Conservation (phyloP, 2,329 filamentous ascomycete genomes). For the Penicillium sp. region DNA sequence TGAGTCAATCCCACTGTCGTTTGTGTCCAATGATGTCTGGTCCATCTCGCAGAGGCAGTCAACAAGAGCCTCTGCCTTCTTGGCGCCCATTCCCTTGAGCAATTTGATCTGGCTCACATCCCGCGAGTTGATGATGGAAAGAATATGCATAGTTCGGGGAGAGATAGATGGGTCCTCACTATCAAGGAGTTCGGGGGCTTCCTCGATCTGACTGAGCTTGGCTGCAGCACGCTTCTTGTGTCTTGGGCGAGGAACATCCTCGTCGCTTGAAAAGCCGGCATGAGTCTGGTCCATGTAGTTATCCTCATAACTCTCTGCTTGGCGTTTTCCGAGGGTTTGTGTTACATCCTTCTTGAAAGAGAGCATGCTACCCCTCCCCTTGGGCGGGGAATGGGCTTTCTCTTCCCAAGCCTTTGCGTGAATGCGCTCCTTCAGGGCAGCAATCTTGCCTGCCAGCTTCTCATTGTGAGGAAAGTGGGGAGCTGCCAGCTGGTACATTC, state of each 20-base stretch:
- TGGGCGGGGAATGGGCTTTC: slow-evolving; percentile 20
- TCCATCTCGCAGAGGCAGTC: slow-evolving; percentile 48
- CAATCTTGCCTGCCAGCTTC: slow-evolving; percentile 64
- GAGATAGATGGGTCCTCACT: slow-evolving; percentile 29
- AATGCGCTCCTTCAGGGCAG: slow-evolving; percentile 52
- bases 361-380: slow-evolving; percentile 33
- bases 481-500: slow-evolving; percentile 81
- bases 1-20: slow-evolving; percentile 11
- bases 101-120: slow-evolving; percentile 47
- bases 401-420: slow-evolving; percentile 24
- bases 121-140: slow-evolving; percentile 47
- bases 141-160: slow-evolving; percentile 44
- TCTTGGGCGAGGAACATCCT: slow-evolving; percentile 24
- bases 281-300: slow-evolving; percentile 30
- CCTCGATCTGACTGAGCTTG: slow-evolving; percentile 17
- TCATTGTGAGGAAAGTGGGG: slow-evolving; percentile 83
- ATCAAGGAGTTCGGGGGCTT: slow-evolving; percentile 19
- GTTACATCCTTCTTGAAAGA: slow-evolving; percentile 32
- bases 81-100: slow-evolving; percentile 47
- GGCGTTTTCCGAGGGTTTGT: slow-evolving; percentile 26
- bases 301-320: slow-evolving; percentile 32
- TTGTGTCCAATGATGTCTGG: slow-evolving; percentile 20
- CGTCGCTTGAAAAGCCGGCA: slow-evolving; percentile 32
- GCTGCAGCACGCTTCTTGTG: slow-evolving; percentile 32
- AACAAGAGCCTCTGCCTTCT: slow-evolving; percentile 50